Evolutionary conservation across 148 eudicot species (phyloP).

Genomic region (Fagopyrum tataricum): DNA sequence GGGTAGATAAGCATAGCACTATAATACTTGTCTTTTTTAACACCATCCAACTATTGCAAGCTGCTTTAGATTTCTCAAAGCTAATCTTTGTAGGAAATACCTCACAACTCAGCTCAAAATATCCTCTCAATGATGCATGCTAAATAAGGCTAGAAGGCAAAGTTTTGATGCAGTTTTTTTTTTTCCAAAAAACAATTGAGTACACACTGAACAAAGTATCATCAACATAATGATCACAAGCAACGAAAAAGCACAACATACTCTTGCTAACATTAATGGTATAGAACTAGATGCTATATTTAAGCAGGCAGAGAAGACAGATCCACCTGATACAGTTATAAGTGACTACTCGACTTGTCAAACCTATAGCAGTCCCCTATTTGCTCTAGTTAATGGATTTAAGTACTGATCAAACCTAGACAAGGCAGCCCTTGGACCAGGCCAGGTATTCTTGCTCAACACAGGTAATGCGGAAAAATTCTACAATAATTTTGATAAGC

Average conservation of each 20-base stretch:
- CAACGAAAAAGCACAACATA: neutral
- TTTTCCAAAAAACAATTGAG: too few relatives aligned
- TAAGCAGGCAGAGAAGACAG: neutral
- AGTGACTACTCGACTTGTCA: too few relatives aligned
- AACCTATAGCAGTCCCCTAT: too few relatives aligned
- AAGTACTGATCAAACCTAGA: neutral
- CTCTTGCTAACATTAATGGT: neutral
- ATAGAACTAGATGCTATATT: neutral
- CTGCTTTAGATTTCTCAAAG: neutral
- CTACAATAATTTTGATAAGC: too few relatives aligned
- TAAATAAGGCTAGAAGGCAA: constrained; percentile 1
- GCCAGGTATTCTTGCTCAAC: neutral
- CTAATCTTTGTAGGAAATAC: neutral
- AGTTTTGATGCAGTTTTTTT: too few relatives aligned
- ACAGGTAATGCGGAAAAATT: too few relatives aligned
- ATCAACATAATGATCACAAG: neutral
- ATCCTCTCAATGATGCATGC: neutral
- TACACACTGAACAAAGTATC: neutral
- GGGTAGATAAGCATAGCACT: neutral
- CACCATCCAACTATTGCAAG: neutral
- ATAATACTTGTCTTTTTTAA: too few relatives aligned
- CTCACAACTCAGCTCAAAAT: neutral
- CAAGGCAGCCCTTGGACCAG: neutral
- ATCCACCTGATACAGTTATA: too few relatives aligned
- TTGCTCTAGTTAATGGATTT: too few relatives aligned